Evolutionary conservation across 495 filamentous ascomycete genomes (phyloP), one percentile per base, ranked within the genome.

Genomic region (Penicillium longicatenatum): DNA sequence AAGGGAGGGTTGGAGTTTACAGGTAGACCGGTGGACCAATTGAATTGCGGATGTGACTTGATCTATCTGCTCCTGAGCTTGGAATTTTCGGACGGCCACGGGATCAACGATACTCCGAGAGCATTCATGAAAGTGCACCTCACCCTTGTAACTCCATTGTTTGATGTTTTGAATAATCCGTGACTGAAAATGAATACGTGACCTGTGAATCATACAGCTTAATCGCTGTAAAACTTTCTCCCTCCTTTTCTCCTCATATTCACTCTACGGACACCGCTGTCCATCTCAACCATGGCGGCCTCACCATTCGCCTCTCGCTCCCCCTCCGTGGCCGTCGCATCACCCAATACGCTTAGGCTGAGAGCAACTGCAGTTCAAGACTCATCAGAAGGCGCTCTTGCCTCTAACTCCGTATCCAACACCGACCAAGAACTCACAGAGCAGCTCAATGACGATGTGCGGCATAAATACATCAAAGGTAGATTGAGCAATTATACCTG

Each of bases 391-490:
- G 50, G 60, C n/a, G 52, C 54, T 24, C 50, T 33, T 48, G 29
- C 47, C 35, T 39, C 58, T 5, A 63, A 54, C 41, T n/a, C 60
- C 45, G 58, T 58, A 7, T 59, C 60, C n/a, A 54, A 65, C 17
- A 52, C 66, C 48, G 69, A 74, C 35, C 73, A 68, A 41, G 91
- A 96, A 63, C 75, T 92, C 5, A 85, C 90, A 7, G 91, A 96
- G 67, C 88, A 95, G 69, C 79, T 98, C 60, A 97, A 98, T 68
- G 89, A 91, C 46, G 84, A 92, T 43, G 89, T 91, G 52, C 89
- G 89, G 69, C 79, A 83, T 56, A 95, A 92, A 75, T 98, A 96
- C 68, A 81, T 92, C 56, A 97, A 95, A 81, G 91, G 92, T 87
- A 74, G 51, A 47, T 50, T 54, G 20, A 20, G 19, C 22, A 26